Percentiles rank a stretch among this genome's conserved stretches.
phyloP scores from a whole-genome alignment of 2,329 filamentous ascomycete species.

The Aspergillus luchuensis region DNA sequence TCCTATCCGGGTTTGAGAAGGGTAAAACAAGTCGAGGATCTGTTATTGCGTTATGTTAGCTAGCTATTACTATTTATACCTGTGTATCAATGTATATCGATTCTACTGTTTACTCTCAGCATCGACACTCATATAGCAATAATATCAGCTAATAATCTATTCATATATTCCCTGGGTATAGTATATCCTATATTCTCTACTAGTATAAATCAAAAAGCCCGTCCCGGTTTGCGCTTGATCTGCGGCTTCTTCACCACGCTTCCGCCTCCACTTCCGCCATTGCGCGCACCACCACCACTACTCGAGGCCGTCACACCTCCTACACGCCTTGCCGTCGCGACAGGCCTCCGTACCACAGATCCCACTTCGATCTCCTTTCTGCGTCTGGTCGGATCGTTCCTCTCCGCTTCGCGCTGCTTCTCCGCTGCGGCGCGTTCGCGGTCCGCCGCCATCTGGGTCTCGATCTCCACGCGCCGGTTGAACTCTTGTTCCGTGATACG shows the following conservation, averaged over 20 bases:
- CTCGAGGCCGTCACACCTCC: constrained; percentile 35
- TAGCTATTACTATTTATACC: not conserved
- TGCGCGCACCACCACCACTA: constrained; percentile 23
- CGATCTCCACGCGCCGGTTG: constrained; percentile 89
- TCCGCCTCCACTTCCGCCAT: constrained; percentile 25
- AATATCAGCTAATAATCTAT: not conserved
- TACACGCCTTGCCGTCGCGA: constrained; percentile 29
- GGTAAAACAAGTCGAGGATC: not conserved
- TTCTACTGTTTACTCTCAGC: not conserved
- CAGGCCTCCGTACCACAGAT: constrained; percentile 39
- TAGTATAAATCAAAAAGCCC: constrained; percentile 32
- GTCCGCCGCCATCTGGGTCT: constrained; percentile 87
- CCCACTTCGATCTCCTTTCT: constrained; percentile 41
- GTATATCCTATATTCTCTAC: not conserved
- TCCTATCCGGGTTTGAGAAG: not conserved
- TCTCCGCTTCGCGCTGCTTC: constrained; percentile 42
- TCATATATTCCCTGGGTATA: not conserved
- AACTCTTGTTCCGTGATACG: constrained; percentile 88
- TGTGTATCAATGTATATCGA: constrained; percentile 2
- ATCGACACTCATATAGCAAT: not conserved
- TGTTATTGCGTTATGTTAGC: not conserved
- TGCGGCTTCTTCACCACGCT: constrained; percentile 45
- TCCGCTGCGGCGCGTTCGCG: constrained; percentile 58
- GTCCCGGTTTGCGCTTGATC: constrained; percentile 37
- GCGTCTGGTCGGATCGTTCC: constrained; percentile 36